Percentiles rank a stretch among this genome's conserved stretches.
phyloP scores from a whole-genome alignment of 306 rosid species.

The Trifolium repens region DNA sequence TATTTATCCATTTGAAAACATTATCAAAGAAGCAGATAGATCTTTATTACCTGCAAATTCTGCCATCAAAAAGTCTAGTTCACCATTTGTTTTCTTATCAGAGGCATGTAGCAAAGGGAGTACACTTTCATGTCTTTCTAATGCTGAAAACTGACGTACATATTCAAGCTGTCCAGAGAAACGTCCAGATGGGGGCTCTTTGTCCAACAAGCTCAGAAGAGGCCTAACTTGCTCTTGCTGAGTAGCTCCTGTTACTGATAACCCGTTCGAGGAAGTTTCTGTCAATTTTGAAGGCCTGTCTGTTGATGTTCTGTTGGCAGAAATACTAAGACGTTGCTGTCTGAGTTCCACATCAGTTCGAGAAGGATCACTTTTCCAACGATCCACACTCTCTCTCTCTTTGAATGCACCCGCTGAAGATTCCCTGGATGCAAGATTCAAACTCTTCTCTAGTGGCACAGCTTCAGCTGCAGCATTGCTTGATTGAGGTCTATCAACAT shows the following conservation, averaged over 20 bases:
- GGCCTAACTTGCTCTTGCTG: slow-evolving; percentile 96
- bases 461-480: slow-evolving; percentile 63
- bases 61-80: slow-evolving; percentile 93
- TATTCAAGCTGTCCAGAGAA: slow-evolving; percentile 96
- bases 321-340: slow-evolving; percentile 64
- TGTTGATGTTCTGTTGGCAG: slow-evolving; percentile 69
- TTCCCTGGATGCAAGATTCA: slow-evolving; percentile 60
- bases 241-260: slow-evolving; percentile 52
- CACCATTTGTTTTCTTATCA: slow-evolving; percentile 91
- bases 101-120: slow-evolving; percentile 91
- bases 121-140: slow-evolving; percentile 96
- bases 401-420: slow-evolving; percentile 51
- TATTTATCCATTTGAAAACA: neutral
- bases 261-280: slow-evolving; percentile 75
- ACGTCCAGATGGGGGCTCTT: slow-evolving; percentile 95
- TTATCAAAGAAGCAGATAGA: slow-evolving; percentile 37
- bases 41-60: slow-evolving; percentile 85
- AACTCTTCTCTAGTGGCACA: slow-evolving; percentile 57
- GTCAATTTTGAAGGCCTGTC: slow-evolving; percentile 71
- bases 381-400: slow-evolving; percentile 68
- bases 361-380: slow-evolving; percentile 74
- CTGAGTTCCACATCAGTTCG: slow-evolving; percentile 66
- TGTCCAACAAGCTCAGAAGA: slow-evolving; percentile 95
- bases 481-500: slow-evolving; percentile 72
- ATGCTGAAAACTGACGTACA: slow-evolving; percentile 83